Percentiles rank a stretch among this genome's conserved stretches.
Conservation (phyloP, 768 basidiomycete genomes). For the Amanita brunnescens region DNA sequence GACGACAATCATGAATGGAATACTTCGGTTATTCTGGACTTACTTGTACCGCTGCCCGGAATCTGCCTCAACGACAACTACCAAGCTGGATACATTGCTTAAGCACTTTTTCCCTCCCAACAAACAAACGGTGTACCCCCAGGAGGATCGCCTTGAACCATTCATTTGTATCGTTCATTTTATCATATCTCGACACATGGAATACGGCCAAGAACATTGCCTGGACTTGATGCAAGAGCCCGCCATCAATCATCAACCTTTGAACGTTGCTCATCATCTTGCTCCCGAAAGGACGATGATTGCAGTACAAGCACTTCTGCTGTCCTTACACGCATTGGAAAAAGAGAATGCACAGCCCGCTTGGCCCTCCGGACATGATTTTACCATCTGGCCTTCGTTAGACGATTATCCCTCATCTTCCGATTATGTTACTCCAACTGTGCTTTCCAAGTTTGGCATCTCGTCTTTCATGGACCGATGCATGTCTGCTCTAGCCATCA, state of each 20-base stretch:
- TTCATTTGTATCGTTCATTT: slow-evolving; percentile 78
- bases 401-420: slow-evolving; percentile 69
- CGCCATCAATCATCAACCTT: slow-evolving; percentile 26
- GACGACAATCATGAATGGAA: slow-evolving; percentile 67
- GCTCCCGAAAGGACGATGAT: slow-evolving; percentile 70
- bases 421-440: slow-evolving; percentile 44
- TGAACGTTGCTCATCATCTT: slow-evolving; percentile 36
- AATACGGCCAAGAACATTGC: slow-evolving; percentile 77
- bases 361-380: slow-evolving; percentile 77
- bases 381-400: slow-evolving; percentile 41
- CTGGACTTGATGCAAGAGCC: slow-evolving; percentile 75
- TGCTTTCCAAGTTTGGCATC: slow-evolving; percentile 57
- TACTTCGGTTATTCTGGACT: slow-evolving; percentile 82
- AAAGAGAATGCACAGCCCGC: slow-evolving; percentile 58
- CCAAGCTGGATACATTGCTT: slow-evolving; percentile 65
- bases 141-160: slow-evolving; percentile 70
- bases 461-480: slow-evolving; percentile 65
- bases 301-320: slow-evolving; percentile 67
- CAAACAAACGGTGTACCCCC: slow-evolving; percentile 47
- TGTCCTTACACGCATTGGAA: slow-evolving; percentile 66
- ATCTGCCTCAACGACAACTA: slow-evolving; percentile 67
- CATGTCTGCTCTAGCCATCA: slow-evolving; percentile 43
- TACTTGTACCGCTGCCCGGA: slow-evolving; percentile 94
- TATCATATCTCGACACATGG: slow-evolving; percentile 73
- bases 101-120: slow-evolving; percentile 76